Percentiles rank a stretch among this genome's conserved stretches.
Conservation (phyloP, 139 green algal species). For the Spirogloea muscicola region DNA sequence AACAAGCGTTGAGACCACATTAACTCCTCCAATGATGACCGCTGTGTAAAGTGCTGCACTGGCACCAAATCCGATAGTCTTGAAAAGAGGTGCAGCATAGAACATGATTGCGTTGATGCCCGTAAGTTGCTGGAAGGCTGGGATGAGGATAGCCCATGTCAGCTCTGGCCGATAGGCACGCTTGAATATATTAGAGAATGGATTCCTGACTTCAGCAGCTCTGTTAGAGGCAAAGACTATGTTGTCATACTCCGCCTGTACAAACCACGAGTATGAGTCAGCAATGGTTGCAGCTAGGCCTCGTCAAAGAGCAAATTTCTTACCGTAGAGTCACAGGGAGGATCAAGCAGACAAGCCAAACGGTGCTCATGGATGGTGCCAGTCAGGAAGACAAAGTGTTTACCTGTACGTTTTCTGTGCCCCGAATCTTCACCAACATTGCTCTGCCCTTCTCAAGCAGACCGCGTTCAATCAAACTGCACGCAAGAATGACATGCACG, state of each 20-base stretch:
- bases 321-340: too few relatives aligned
- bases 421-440: constrained; percentile 58
- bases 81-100: constrained; percentile 58
- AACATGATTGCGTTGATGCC: constrained; percentile 66
- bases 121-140: constrained; percentile 65
- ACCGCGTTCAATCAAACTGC: constrained; percentile 65
- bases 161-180: constrained; percentile 57
- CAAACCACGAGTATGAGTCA: too few relatives aligned
- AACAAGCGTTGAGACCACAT: constrained; percentile 58
- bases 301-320: too few relatives aligned
- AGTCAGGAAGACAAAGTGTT: too few relatives aligned
- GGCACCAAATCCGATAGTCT: constrained; percentile 47
- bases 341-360: too few relatives aligned
- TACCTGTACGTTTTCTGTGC: constrained; percentile 50
- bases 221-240: too few relatives aligned
- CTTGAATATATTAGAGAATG: constrained; percentile 46
- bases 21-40: constrained; percentile 58
- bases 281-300: too few relatives aligned
- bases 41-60: constrained; percentile 53
- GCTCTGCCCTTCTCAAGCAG: constrained; percentile 41
- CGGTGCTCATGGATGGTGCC: too few relatives aligned
- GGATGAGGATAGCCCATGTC: constrained; percentile 50
- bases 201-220: too few relatives aligned
- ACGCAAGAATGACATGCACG: too few relatives aligned
- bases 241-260: too few relatives aligned